Conservation (phyloP, 805 yeast genomes). For the Scheffersomyces coipomensis region DNA sequence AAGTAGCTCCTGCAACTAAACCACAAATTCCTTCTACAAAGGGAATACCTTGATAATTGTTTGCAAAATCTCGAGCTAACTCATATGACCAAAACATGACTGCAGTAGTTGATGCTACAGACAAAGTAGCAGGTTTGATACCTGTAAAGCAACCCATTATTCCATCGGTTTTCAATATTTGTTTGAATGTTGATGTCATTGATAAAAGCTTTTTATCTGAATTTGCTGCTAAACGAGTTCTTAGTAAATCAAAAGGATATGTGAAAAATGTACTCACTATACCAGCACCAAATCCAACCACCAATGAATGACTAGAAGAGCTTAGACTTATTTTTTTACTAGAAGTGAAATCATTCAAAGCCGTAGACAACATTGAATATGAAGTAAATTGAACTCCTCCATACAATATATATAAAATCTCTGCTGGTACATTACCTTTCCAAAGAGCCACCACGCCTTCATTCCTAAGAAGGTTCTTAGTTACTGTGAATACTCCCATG, state of each 20-base stretch:
- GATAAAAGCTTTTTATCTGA: slow-evolving; percentile 34
- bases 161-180: slow-evolving; percentile 35
- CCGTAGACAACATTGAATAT: slow-evolving; percentile 54
- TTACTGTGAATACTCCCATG: slow-evolving; percentile 34
- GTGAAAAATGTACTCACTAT: slow-evolving; percentile 67
- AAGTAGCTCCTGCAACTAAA: slow-evolving; percentile 68
- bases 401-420: slow-evolving; percentile 76
- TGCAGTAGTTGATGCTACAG: slow-evolving; percentile 72
- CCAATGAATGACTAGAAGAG: slow-evolving; percentile 40
- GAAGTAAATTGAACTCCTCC: slow-evolving; percentile 84
- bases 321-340: slow-evolving; percentile 20
- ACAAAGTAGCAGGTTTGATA: slow-evolving; percentile 48
- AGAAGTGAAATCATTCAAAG: slow-evolving; percentile 31
- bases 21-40: slow-evolving; percentile 61
- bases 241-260: slow-evolving; percentile 86
- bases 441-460: slow-evolving; percentile 83
- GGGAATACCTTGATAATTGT: slow-evolving; percentile 27
- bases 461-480: slow-evolving; percentile 43
- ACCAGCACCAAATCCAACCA: slow-evolving; percentile 81
- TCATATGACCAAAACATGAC: slow-evolving; percentile 73
- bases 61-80: slow-evolving; percentile 36
- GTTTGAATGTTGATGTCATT: slow-evolving; percentile 21
- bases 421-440: slow-evolving; percentile 96
- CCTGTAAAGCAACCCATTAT: slow-evolving; percentile 50
- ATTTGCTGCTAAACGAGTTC: slow-evolving; percentile 84